Base-by-base conservation (phyloP, 306 rosid genomes). In the Prosopis cineraria region DNA sequence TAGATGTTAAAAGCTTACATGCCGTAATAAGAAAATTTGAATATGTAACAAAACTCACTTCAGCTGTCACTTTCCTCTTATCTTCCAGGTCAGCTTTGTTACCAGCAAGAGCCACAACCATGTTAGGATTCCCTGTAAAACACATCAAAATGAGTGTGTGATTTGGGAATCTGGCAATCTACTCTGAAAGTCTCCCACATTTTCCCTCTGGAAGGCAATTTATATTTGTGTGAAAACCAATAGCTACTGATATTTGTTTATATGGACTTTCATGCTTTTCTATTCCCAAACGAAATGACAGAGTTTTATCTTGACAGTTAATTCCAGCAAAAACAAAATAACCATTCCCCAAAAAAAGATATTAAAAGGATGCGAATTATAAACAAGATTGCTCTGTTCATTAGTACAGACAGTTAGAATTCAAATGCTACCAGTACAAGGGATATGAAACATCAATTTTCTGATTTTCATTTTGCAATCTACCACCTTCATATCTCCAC, bases 51-150 rank as follows among this genome's bases (percentile, higher is more conserved):
- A 56, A 27, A 76, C 91, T 83, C 73, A 88, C 91, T 76, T 85
- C 91, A 74, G 85, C 78, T 20, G 88, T 85, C 81, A 88, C 89
- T 68, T 83, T 81, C 78, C 91, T 85, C 78, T 85, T 88, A 37
- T 88, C 91, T 83, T 88, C 91, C 85, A 88, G 81, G 69, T 88
- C 91, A 79, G 85, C 79, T 81, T 88, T 88, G 82, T 88, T 88
- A 50, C 91, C 91, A 73, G 91, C 89, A 69, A 88, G 71, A 48
- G 91, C 91, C 84, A 85, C 74, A 73, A 88, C 91, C 91, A 85
- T 85, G 85, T 83, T 85, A 37, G 91, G 89, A 70, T 88, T 88
- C 40, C 91, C 91, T 88, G 83, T 24, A 83, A 73, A 78, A 70
- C 27, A 69, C 43, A 62, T 34, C 68, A 60, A 68, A 48, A 59